Conservation (phyloP, 108 stramenopile genomes). For the Seminavis robusta region DNA sequence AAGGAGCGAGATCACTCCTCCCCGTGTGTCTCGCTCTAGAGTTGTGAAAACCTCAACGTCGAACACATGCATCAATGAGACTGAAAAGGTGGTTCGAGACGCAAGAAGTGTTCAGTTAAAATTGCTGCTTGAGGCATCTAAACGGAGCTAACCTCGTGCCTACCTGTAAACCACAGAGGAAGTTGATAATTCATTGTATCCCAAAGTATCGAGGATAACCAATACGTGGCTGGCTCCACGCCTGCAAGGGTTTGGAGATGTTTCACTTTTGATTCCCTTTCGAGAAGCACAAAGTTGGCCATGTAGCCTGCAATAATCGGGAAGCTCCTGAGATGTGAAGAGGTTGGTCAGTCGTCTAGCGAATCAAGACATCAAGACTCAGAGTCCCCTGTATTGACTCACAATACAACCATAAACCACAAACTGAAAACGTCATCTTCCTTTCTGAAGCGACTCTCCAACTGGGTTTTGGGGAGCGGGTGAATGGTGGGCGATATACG, state of each 20-base stretch:
- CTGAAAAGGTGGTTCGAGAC: too few species aligned
- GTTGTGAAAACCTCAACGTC: slow-evolving; percentile 56
- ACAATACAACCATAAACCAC: slow-evolving; percentile 85
- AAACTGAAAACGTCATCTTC: slow-evolving; percentile 59
- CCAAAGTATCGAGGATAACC: slow-evolving; percentile 91
- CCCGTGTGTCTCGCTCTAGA: slow-evolving; percentile 42
- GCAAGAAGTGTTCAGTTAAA: too few species aligned
- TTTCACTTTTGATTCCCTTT: slow-evolving; percentile 94
- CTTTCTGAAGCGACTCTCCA: slow-evolving; percentile 40
- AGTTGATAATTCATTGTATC: slow-evolving; percentile 92
- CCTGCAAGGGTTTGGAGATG: slow-evolving; percentile 97
- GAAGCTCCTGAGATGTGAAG: slow-evolving; percentile 78
- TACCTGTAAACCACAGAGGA: slow-evolving; percentile 82
- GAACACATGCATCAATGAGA: slow-evolving; percentile 74
- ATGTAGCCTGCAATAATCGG: slow-evolving; percentile 83
- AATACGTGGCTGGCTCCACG: slow-evolving; percentile 86
- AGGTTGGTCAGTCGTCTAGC: background rate
- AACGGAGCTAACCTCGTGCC: too few species aligned
- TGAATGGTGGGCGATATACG: slow-evolving; percentile 43
- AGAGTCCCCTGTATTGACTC: slow-evolving; percentile 52
- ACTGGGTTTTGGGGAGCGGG: slow-evolving; percentile 63
- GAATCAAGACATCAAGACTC: background rate
- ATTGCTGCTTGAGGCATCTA: too few species aligned
- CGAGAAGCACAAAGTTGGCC: slow-evolving; percentile 92
- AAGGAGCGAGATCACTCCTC: slow-evolving; percentile 65